Percentiles rank a stretch among this genome's conserved stretches.
Conservation (phyloP, 1,284 basidiomycete species). For the Sparassis latifolia region DNA sequence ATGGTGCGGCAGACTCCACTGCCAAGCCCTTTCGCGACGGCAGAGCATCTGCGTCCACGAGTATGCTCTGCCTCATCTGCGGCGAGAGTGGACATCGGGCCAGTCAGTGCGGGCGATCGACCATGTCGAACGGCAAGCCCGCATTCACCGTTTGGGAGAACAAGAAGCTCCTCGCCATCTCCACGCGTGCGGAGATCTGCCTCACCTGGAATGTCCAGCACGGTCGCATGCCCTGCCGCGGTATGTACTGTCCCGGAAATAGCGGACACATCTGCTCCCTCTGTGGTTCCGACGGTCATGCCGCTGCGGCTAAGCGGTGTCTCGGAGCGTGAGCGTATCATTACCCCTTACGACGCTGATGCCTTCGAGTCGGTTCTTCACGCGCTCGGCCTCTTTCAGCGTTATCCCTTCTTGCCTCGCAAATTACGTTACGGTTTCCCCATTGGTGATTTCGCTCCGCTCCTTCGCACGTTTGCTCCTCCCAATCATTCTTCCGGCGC, state of each 20-base stretch:
- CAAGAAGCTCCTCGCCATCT: neutral
- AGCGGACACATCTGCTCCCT: conserved; percentile 10
- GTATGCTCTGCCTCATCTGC: conserved; percentile 9
- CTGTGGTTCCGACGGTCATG: conserved; percentile 10
- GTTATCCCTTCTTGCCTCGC: conserved; percentile 24
- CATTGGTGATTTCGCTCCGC: conserved; percentile 24
- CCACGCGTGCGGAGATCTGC: conserved; percentile 5
- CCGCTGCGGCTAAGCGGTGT: conserved; percentile 5
- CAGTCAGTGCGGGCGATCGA: neutral
- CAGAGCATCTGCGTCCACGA: conserved; percentile 2
- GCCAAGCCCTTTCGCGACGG: conserved; percentile 6
- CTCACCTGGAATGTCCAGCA: conserved; percentile 6
- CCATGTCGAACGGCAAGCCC: neutral
- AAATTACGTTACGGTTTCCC: conserved; percentile 28
- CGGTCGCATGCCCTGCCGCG: conserved; percentile 1
- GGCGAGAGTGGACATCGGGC: conserved; percentile 6
- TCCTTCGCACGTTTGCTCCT: conserved; percentile 18
- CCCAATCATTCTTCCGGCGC: too few species aligned
- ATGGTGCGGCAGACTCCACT: too few species aligned
- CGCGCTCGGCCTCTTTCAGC: conserved; percentile 7
- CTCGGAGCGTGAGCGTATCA: too few species aligned
- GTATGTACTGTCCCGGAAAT: neutral
- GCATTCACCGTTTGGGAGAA: neutral
- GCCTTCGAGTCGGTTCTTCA: conserved; percentile 10
- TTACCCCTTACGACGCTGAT: too few species aligned